phyloP scores from a whole-genome alignment of 495 filamentous ascomycete species.

The Hypoxylon cercidicola region DNA sequence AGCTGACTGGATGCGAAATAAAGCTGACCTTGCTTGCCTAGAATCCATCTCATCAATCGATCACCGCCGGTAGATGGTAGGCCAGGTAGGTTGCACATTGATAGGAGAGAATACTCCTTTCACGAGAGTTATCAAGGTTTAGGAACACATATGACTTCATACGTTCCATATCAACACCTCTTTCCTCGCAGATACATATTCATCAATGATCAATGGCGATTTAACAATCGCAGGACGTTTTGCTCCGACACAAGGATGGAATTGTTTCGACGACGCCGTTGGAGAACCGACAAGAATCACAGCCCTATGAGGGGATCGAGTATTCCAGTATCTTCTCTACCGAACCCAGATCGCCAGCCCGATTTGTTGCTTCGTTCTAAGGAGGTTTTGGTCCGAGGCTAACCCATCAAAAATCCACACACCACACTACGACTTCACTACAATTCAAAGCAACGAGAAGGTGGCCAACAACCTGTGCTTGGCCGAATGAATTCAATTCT shows the following conservation, averaged over 20 bases:
- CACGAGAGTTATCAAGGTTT: not conserved
- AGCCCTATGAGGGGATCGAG: constrained; percentile 38
- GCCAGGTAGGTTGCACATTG: too few species aligned
- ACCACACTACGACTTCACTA: too few species aligned
- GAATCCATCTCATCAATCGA: constrained; percentile 15
- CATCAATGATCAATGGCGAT: constrained; percentile 1
- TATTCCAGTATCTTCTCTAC: constrained; percentile 35
- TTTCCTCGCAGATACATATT: not conserved
- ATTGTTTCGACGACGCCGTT: not conserved
- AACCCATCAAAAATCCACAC: constrained; percentile 23
- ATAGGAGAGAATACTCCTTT: constrained; percentile 22
- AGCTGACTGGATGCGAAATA: constrained; percentile 4
- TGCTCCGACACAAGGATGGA: constrained; percentile 24
- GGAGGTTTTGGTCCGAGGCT: constrained; percentile 44
- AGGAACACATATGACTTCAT: constrained; percentile 32
- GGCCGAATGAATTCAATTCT: constrained; percentile 1
- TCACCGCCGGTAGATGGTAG: constrained; percentile 12
- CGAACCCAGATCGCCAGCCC: constrained; percentile 7
- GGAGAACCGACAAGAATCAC: constrained; percentile 22
- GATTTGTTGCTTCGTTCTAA: constrained; percentile 2
- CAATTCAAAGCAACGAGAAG: too few species aligned
- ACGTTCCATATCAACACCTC: constrained; percentile 7
- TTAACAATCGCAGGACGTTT: constrained; percentile 11
- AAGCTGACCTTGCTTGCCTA: too few species aligned
- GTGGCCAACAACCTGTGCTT: not conserved